Percentiles rank a stretch among this genome's conserved stretches.
phyloP scores from a whole-genome alignment of 768 basidiomycete species.

The Termitomyces sp. region DNA sequence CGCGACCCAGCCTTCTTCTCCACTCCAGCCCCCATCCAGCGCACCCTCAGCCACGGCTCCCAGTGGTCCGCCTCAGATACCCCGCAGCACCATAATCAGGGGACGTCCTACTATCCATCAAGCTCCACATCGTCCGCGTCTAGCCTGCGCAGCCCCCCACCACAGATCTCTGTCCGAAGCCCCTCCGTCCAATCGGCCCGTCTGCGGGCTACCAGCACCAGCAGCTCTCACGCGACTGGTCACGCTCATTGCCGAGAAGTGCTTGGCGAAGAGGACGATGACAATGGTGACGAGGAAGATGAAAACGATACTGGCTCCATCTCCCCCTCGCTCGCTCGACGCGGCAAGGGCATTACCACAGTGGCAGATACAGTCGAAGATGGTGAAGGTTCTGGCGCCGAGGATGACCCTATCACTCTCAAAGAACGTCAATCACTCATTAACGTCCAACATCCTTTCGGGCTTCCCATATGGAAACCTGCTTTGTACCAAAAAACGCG shows the following conservation, averaged over 20 bases:
- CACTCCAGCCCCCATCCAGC: constrained; percentile 41
- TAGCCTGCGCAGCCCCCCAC: constrained; percentile 36
- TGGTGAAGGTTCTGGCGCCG: constrained; percentile 34
- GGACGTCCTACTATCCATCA: constrained; percentile 58
- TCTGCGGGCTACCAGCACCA: constrained; percentile 55
- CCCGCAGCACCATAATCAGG: constrained; percentile 61
- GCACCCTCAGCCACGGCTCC: constrained; percentile 49
- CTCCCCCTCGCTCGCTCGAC: constrained; percentile 17
- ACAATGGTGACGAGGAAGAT: constrained; percentile 30
- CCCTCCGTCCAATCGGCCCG: constrained; percentile 49
- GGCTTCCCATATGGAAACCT: constrained; percentile 99
- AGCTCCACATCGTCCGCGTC: constrained; percentile 36
- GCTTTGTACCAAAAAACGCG: constrained; percentile 97
- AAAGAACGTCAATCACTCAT: constrained; percentile 97
- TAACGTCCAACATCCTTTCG: constrained; percentile 98
- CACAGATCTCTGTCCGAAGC: constrained; percentile 40
- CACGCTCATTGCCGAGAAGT: constrained; percentile 35
- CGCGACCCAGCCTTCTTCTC: constrained; percentile 28
- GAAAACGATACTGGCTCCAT: constrained; percentile 20
- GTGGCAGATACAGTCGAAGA: constrained; percentile 35
- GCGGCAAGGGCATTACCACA: constrained; percentile 39
- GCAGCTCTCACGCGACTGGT: constrained; percentile 47
- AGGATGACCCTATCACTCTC: constrained; percentile 87
- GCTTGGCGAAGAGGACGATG: constrained; percentile 53
- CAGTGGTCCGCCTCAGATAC: constrained; percentile 54